Evolutionary conservation across 331 rosid species (phyloP), one percentile per base, ranked within the genome.

Genomic region (Prunus yedoensis): DNA sequence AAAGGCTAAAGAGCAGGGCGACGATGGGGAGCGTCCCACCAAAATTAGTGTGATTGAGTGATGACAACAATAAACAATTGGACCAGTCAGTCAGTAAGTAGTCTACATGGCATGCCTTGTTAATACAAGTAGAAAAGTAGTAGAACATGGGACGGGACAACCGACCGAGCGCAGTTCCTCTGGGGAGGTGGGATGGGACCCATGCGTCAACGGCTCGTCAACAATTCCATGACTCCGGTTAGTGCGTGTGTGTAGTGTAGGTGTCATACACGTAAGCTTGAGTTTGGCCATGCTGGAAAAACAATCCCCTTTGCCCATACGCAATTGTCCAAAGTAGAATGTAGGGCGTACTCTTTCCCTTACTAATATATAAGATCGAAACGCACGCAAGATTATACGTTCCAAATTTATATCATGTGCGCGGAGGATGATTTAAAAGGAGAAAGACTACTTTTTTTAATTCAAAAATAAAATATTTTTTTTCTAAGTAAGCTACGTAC

Each of bases 261-360:
- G 62, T 57, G 62, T 57, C 43, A 14, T 57, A 57, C 62, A 57
- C 62, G 62, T 57, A 57, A 57, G 62, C 62, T 4, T 57, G 16
- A 57, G 8, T 10, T 20, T 57, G 30, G 63, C 9, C 32, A 23
- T 2, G 8, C 63, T 23, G 63, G 63, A 23, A 23, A 5, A n/a
- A 58, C 1, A 15, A 58, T 58, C 1, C 8, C 63, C 1, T 5
- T 2, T 23, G 63, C 63, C 63, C 63, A 23, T 23, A 23, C 63
- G 30, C 62, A 38, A 6, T 4, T 21, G 3, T 0, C 62, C 62
- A 10, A 21, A 57, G 43, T 38, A 6, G 43, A 38, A 38, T 38
- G 43, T 38, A 38, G 9, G 9, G 7, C 9, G 9, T 38, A 6
- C 43, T 38, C 8, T 38, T 38, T 38, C 43, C 41, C 1, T 38